phyloP scores from a whole-genome alignment of 345 rosid species.

The Durio zibethinus region DNA sequence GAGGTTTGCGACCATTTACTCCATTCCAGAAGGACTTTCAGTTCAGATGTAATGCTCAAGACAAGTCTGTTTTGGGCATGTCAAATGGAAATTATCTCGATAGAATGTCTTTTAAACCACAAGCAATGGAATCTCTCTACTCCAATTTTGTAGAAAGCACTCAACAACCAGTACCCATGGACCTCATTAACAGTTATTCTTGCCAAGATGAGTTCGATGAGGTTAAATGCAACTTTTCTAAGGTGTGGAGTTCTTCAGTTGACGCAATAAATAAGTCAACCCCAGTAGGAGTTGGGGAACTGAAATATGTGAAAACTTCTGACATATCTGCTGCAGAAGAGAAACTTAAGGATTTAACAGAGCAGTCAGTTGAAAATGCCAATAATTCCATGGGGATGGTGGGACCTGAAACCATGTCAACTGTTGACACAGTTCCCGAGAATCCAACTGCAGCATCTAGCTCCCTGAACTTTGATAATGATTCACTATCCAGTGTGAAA shows the following conservation, averaged over 20 bases:
- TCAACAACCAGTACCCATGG: slow-evolving; percentile 23
- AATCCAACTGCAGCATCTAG: slow-evolving; percentile 35
- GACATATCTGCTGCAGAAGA: slow-evolving; percentile 37
- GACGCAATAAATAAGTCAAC: slow-evolving; percentile 22
- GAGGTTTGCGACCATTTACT: slow-evolving; percentile 41
- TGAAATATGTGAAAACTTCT: slow-evolving; percentile 45
- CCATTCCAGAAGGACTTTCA: slow-evolving; percentile 43
- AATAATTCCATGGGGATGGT: slow-evolving; percentile 27
- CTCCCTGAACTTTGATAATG: slow-evolving; percentile 32
- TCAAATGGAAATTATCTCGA: slow-evolving; percentile 35
- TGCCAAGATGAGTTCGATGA: slow-evolving; percentile 31
- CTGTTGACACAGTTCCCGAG: slow-evolving; percentile 34
- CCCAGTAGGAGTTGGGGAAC: slow-evolving; percentile 25
- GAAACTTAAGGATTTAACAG: slow-evolving; percentile 28
- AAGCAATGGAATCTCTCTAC: slow-evolving; percentile 50
- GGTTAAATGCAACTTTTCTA: slow-evolving; percentile 33
- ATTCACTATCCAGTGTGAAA: slow-evolving; percentile 37
- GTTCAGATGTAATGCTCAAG: slow-evolving; percentile 40
- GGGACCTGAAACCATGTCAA: slow-evolving; percentile 40
- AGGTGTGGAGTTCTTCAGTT: slow-evolving; percentile 36
- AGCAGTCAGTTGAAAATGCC: slow-evolving; percentile 36
- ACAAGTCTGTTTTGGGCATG: slow-evolving; percentile 34
- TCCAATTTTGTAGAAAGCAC: slow-evolving; percentile 34
- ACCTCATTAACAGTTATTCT: slow-evolving; percentile 22
- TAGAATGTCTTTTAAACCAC: slow-evolving; percentile 33